Evolutionary conservation across 345 rosid genomes (phyloP), one percentile per base, ranked within the genome.

Genomic region (Dipteronia sinensis): DNA sequence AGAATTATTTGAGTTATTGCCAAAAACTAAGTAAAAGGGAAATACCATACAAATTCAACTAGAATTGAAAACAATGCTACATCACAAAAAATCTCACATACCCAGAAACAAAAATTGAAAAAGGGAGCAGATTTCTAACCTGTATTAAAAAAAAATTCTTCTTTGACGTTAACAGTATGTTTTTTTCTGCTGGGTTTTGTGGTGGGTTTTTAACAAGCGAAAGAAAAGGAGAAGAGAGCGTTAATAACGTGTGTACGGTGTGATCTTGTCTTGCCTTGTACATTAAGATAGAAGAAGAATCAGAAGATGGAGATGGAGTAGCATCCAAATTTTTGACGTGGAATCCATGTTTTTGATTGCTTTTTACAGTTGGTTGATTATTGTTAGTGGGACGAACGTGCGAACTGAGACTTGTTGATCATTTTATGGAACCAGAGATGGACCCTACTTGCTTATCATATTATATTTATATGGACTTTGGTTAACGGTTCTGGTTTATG

Each of bases 301-400:
- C 25, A 19, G 25, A 56, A 56, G 9, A 6, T 34, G 34, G 73
- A 51, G 62, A 0, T 70, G 17, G 73, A 51, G 44, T 53, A 29
- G 2, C 74, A 63, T 27, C 74, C 65, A 72, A 72, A 56, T 9
- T 34, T 73, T 61, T 22, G 16, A 31, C 31, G 69, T 44, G 76
- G 76, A 73, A 44, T 17, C 62, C 46, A 12, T 34, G n/a, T 59
- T 47, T 64, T 38, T 20, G 53, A 34, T 22, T 23, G 1, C 11
- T 65, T 47, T 64, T 65, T 1, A 8, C 10, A 15, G 16, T 55
- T 22, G 67, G 62, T 47, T 47, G 15, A 4, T 11, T 8, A 4
- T 11, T 29, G 13, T 27, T 19, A 47, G 62, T 46, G 70, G 77
- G 49, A 64, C 27, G 22, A 47, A 19, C 10, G 58, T 38, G 62